phyloP scores from a whole-genome alignment of 176 grass and related monocot species.

The Hordeum vulgare region MorexV3_pseudomolecules_assembly NC_058524.1:514044832-514045331 shows the following conservation, averaged over 20 bases:
- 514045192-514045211: too few relatives aligned
- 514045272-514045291: slow-evolving; percentile 98
- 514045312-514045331: slow-evolving; percentile 76
- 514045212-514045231: too few relatives aligned
- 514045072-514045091: slow-evolving; percentile 93
- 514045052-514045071: slow-evolving; percentile 51
- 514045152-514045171: slow-evolving; percentile 12
- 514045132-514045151: slow-evolving; percentile 57
- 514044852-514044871: background rate
- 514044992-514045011: background rate
- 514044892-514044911: slow-evolving; percentile 97
- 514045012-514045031: slow-evolving; percentile 15
- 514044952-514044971: background rate
- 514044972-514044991: background rate
- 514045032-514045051: background rate
- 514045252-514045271: slow-evolving; percentile 77
- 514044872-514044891: slow-evolving; percentile 93
- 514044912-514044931: slow-evolving; percentile 99
- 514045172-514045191: slow-evolving; percentile 12
- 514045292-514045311: slow-evolving; percentile 91
- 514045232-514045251: too few relatives aligned
- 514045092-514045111: slow-evolving; percentile 90
- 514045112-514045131: slow-evolving; percentile 96
- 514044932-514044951: slow-evolving; percentile 66
- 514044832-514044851: slow-evolving; percentile 12